A percentile compares a stretch with the other conserved stretches of the same genome.
Conservation (phyloP, 495 filamentous ascomycete species). For the Hypoxylon crocopeplum region DNA sequence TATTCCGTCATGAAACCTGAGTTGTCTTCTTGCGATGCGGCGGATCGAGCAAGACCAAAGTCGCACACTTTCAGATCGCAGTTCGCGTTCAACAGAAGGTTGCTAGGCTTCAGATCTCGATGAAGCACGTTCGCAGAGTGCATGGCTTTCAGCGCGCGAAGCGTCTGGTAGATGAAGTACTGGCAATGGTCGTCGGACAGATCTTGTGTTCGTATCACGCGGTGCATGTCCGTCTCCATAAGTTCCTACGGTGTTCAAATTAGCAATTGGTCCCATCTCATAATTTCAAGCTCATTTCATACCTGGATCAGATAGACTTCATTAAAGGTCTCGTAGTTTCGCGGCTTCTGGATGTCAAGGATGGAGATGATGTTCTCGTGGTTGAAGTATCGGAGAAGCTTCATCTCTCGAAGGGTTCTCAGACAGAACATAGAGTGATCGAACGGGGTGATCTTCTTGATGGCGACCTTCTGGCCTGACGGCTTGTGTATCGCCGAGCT, state of each 20-base stretch:
- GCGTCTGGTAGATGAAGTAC: constrained; percentile 99
- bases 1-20: constrained; percentile 99
- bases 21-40: constrained; percentile 95
- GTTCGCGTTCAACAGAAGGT: constrained; percentile 96
- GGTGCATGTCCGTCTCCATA: constrained; percentile 99
- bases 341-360: constrained; percentile 96
- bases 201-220: constrained; percentile 98
- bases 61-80: constrained; percentile 99
- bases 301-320: constrained; percentile 99
- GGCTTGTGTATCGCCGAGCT: constrained; percentile 99
- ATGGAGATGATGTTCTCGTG: constrained; percentile 99
- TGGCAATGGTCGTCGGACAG: constrained; percentile 99
- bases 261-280: constrained; percentile 7
- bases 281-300: constrained; percentile 32
- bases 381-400: constrained; percentile 98
- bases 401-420: constrained; percentile 98
- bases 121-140: constrained; percentile 99
- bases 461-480: constrained; percentile 97
- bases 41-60: constrained; percentile 93
- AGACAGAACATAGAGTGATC: constrained; percentile 99
- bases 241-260: constrained; percentile 69
- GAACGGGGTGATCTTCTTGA: constrained; percentile 99
- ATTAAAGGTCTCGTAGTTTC: constrained; percentile 93
- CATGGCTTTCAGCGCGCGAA: constrained; percentile 98
- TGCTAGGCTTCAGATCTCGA: constrained; percentile 96